A percentile compares a stretch with the other conserved stretches of the same genome.
Evolutionary conservation across 129 eudicot genomes (phyloP).

Genomic region (sunflower (Helianthus annuus)): HanXRQr2.0-SUNRISE NC_035438.2:8673585-8674084

Average conservation of each 20-base stretch:
- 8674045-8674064: too few relatives aligned
- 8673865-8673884: not conserved
- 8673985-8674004: too few relatives aligned
- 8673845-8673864: not conserved
- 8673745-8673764: constrained; percentile 62
- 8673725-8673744: constrained; percentile 59
- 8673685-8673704: constrained; percentile 55
- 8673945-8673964: too few relatives aligned
- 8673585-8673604: too few relatives aligned
- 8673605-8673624: too few relatives aligned
- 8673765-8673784: constrained; percentile 50
- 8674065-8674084: too few relatives aligned
- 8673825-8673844: not conserved
- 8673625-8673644: too few relatives aligned
- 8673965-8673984: too few relatives aligned
- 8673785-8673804: not conserved
- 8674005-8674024: too few relatives aligned
- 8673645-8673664: not conserved
- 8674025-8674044: too few relatives aligned
- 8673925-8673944: too few relatives aligned
- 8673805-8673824: not conserved
- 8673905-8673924: too few relatives aligned
- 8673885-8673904: not conserved
- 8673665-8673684: not conserved
- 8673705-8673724: constrained; percentile 60